Evolutionary conservation across 805 yeast species (phyloP), one percentile per base, ranked within the genome.

Genomic region (Candida argentea): DNA sequence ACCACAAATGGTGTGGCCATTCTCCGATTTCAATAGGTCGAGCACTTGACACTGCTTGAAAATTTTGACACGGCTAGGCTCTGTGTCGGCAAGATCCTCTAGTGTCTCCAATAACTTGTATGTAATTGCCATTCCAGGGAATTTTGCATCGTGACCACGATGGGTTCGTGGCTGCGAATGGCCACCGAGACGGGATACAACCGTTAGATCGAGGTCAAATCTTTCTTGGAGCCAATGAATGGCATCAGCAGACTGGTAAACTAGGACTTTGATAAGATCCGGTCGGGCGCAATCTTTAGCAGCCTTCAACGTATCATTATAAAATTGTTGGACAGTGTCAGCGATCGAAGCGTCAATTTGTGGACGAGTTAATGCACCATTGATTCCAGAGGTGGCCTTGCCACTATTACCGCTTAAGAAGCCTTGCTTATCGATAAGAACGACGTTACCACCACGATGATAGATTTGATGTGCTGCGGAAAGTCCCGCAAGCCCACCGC

Each of bases 131-230:
- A 70, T 70, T 1, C 81, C 82, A 3, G 81, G 81, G 28, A 73
- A 73, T 34, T 68, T 61, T 12, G 73, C 66, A 35, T 72, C 79
- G 27, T 70, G 67, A 1, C 93, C 87, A 40, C 93, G 66, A 48
- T 83, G 94, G 1, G 94, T 83, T 49, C 94, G 64, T 13, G 84
- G 75, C 27, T 65, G 72, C 1, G 86, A 75, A 46, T 83, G 93
- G 3, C 94, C 94, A 16, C 94, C 94, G 24, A 83, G 52, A 40
- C 82, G 70, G n/a, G 83, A 68, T 8, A 83, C 79, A 10, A 76
- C 60, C 5, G 80, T 67, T 31, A 83, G 55, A 40, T 76, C 82
- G 27, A 81, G 54, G 5, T 62, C 66, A 40, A 81, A 73, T 4
- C 64, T 67, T 17, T 68, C 64, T 39, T 77, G 79, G 28, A 83